Evolutionary conservation across 1,284 basidiomycete species (phyloP).

Genomic region (Somion occarium): DNA sequence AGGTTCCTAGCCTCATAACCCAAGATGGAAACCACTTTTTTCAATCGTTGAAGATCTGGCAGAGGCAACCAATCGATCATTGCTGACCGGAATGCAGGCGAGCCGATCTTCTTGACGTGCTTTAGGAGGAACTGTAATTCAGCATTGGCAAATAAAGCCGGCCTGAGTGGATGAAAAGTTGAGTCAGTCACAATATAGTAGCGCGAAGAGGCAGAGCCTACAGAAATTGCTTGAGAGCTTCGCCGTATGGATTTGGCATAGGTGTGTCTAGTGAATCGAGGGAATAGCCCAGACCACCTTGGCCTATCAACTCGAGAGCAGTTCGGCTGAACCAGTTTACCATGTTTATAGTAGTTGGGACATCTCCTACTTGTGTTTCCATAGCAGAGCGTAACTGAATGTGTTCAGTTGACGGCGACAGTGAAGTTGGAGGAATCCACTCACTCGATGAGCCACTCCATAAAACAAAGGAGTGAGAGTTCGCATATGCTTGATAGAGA

Average conservation of each 20-base stretch:
- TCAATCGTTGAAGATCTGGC: neutral
- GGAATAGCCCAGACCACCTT: conserved; percentile 8
- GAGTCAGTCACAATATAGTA: too few species aligned
- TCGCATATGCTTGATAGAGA: conserved; percentile 4
- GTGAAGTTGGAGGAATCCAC: neutral
- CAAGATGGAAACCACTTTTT: neutral
- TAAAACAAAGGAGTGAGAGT: conserved; percentile 3
- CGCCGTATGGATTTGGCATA: neutral
- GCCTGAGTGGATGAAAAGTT: neutral
- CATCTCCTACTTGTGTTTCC: neutral
- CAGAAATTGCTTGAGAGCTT: neutral
- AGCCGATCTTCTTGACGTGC: neutral
- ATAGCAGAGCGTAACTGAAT: neutral
- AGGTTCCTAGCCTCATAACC: neutral
- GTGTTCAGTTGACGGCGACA: neutral
- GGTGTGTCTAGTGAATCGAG: neutral
- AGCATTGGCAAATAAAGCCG: neutral
- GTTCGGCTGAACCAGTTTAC: conserved; percentile 1
- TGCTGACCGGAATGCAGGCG: neutral
- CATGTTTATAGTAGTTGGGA: neutral
- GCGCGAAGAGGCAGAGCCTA: neutral
- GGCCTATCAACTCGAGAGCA: conserved; percentile 5
- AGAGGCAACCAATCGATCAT: neutral
- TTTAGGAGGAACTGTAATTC: neutral
- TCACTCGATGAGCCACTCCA: conserved; percentile 4